A percentile compares a stretch with the other conserved stretches of the same genome.
Evolutionary conservation across 129 eudicot species (phyloP).

Genomic region (Mikania micrantha): DNA sequence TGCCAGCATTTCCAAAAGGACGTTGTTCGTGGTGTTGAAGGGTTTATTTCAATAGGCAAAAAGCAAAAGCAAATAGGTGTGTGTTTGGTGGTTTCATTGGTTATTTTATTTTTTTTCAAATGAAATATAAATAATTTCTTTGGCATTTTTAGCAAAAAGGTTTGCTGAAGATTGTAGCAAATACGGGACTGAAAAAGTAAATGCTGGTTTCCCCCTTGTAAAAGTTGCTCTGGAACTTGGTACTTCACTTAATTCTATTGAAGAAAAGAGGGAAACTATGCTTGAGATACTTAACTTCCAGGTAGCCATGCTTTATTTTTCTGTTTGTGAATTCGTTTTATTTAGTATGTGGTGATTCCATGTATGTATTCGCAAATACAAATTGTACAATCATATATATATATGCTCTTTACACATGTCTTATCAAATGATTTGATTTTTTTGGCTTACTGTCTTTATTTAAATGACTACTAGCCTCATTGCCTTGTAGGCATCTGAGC

Average conservation of each 20-base stretch:
- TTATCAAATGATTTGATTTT: neutral
- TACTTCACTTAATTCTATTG: slow-evolving; percentile 48
- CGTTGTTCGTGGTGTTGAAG: slow-evolving; percentile 77
- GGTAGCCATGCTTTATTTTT: slow-evolving; percentile 30
- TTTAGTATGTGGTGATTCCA: neutral
- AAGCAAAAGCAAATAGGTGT: slow-evolving; percentile 80
- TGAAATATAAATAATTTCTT: slow-evolving; percentile 14
- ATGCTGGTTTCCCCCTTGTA: slow-evolving; percentile 51
- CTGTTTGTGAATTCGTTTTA: neutral
- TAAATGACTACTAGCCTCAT: neutral
- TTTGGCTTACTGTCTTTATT: neutral
- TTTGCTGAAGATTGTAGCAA: slow-evolving; percentile 83
- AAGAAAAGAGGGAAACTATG: slow-evolving; percentile 63
- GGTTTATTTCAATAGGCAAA: slow-evolving; percentile 54
- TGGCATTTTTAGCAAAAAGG: slow-evolving; percentile 47
- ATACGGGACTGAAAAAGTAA: slow-evolving; percentile 60
- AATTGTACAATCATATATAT: neutral
- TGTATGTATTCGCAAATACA: neutral
- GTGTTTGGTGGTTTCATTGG: slow-evolving; percentile 11
- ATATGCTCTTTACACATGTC: neutral
- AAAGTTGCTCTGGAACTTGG: slow-evolving; percentile 59
- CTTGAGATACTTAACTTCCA: slow-evolving; percentile 59
- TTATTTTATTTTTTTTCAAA: slow-evolving; percentile 1
- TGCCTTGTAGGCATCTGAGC: slow-evolving; percentile 55
- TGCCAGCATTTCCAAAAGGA: slow-evolving; percentile 96